These are phyloP conservation scores for Xanthoconium stramineum DNA, from an alignment of 768 basidiomycete species.

Conservation along the genomic window DNA sequence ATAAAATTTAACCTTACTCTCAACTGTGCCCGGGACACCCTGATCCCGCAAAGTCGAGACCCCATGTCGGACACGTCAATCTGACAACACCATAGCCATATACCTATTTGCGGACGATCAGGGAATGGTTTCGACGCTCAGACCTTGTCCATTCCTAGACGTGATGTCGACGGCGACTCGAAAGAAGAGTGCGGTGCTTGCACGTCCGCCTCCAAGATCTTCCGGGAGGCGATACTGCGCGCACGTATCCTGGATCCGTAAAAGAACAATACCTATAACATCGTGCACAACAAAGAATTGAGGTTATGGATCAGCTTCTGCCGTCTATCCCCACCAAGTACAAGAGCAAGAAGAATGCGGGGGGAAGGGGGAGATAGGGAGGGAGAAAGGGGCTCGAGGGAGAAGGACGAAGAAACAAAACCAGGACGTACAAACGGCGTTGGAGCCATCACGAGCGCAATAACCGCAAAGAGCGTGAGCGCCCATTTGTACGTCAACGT, in stretches of 20 bases:
- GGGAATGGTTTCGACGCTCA: not conserved
- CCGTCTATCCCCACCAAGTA: not conserved
- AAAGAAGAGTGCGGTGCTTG: not conserved
- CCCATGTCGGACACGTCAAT: not conserved
- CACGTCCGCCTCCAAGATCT: constrained; percentile 18
- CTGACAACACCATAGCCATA: not conserved
- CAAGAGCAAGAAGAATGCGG: too few relatives aligned
- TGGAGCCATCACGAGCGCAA: constrained; percentile 43
- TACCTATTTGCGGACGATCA: too few relatives aligned
- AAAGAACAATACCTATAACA: constrained; percentile 25
- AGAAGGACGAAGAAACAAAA: too few relatives aligned
- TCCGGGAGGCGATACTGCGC: constrained; percentile 22
- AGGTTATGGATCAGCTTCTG: not conserved
- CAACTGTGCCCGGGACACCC: not conserved
- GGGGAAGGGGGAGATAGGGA: not conserved
- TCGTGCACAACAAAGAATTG: not conserved
- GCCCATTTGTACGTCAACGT: constrained; percentile 49
- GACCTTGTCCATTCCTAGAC: constrained; percentile 8
- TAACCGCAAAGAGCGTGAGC: constrained; percentile 38
- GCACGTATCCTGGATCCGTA: constrained; percentile 33
- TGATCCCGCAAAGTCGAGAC: constrained; percentile 1
- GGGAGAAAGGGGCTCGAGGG: not conserved
- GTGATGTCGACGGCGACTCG: not conserved
- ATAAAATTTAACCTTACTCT: not conserved
- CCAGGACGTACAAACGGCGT: constrained; percentile 39